Evolutionary conservation across 345 rosid genomes (phyloP).

Genomic region (Boechera divaricarpa): DNA sequence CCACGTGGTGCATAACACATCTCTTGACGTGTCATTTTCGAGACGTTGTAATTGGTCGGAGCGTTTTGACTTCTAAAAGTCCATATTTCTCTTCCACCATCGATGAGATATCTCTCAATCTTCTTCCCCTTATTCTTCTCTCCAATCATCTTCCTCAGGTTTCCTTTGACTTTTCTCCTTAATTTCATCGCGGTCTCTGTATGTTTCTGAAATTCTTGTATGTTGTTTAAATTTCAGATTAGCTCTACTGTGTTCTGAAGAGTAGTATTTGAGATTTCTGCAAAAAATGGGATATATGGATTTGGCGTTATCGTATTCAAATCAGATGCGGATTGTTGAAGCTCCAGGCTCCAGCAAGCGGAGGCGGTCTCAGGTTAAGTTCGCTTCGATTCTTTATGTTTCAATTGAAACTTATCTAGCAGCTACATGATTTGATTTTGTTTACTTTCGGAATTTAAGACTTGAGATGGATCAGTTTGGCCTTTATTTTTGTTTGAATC

Average conservation of each 20-base stretch:
- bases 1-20: no score
- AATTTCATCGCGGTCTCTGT: not conserved
- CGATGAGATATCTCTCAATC: constrained; percentile 1
- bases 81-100: not conserved
- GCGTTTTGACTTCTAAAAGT: no score
- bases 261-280: not conserved
- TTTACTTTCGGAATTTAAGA: not conserved
- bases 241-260: not conserved
- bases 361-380: constrained; percentile 88
- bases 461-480: not conserved
- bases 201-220: not conserved
- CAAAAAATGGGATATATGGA: constrained; percentile 44
- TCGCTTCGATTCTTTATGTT: not conserved
- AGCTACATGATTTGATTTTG: not conserved
- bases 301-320: constrained; percentile 34
- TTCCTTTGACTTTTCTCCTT: not conserved
- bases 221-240: constrained; percentile 3
- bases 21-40: no score
- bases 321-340: constrained; percentile 50
- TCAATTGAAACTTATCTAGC: not conserved
- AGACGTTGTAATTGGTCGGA: no score
- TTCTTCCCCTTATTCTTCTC: constrained; percentile 4
- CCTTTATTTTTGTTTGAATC: constrained; percentile 9
- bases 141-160: constrained; percentile 26
- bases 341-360: constrained; percentile 62